Percentiles rank a stretch among this genome's conserved stretches.
phyloP scores from a whole-genome alignment of 2,329 filamentous ascomycete genomes.

The Sarocladium brachiariae region DNA sequence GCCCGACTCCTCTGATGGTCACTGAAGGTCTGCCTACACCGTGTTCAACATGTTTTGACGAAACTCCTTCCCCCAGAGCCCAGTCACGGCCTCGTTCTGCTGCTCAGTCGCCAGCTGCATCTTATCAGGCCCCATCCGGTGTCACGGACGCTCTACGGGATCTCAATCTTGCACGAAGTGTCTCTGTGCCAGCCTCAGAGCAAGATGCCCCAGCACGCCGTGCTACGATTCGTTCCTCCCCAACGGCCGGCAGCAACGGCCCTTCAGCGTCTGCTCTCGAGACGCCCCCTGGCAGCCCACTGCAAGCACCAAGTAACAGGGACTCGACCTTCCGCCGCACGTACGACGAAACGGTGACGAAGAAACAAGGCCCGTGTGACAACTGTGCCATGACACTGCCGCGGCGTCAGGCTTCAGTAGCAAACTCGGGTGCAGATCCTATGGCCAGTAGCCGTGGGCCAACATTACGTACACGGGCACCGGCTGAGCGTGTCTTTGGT shows the following conservation, averaged over 20 bases:
- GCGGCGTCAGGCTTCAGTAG: conserved; percentile 22
- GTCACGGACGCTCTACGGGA: conserved; percentile 42
- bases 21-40: conserved; percentile 58
- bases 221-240: conserved; percentile 33
- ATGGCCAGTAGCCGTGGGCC: conserved; percentile 40
- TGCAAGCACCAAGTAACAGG: conserved; percentile 34
- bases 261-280: conserved; percentile 39
- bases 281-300: conserved; percentile 52
- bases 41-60: conserved; percentile 53
- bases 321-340: conserved; percentile 57
- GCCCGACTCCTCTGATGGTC: conserved; percentile 63
- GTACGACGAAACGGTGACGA: conserved; percentile 59
- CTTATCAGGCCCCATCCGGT: conserved; percentile 18
- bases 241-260: conserved; percentile 25
- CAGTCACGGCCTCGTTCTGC: conserved; percentile 34
- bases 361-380: conserved; percentile 57
- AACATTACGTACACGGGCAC: conserved; percentile 53
- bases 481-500: conserved; percentile 52
- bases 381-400: conserved; percentile 64
- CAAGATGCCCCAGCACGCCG: conserved; percentile 37
- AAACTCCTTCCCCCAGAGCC: conserved; percentile 15
- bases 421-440: conserved; percentile 16
- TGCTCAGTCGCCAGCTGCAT: conserved; percentile 13
- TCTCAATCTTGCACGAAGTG: conserved; percentile 38
- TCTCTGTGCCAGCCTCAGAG: conserved; percentile 36